These are phyloP conservation scores for Mesotaenium endlicherianum DNA, from an alignment of 139 green algal species.

Conservation along the genomic window DNA sequence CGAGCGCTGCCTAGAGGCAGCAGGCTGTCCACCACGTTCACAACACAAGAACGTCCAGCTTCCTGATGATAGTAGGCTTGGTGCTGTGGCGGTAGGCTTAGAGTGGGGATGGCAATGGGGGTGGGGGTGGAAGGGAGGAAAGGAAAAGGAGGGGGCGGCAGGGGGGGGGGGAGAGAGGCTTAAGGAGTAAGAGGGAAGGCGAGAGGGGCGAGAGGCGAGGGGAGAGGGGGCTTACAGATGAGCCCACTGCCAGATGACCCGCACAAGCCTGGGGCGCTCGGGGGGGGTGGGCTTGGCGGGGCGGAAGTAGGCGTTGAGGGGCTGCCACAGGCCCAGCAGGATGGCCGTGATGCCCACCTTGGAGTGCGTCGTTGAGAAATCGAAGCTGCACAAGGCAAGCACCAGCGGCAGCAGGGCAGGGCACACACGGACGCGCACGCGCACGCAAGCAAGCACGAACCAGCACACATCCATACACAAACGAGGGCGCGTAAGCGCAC, in stretches of 20 bases:
- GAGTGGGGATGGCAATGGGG: neutral
- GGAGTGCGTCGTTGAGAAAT: conserved; percentile 29
- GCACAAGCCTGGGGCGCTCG: neutral
- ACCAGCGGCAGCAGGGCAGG: neutral
- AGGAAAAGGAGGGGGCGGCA: neutral
- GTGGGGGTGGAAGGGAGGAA: neutral
- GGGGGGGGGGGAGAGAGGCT: neutral
- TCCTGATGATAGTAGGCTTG: neutral
- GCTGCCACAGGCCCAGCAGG: conserved; percentile 22
- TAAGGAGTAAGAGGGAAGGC: neutral
- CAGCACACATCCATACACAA: neutral
- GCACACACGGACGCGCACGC: neutral
- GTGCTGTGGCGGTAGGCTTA: neutral
- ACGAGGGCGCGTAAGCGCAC: neutral
- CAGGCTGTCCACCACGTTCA: too few relatives aligned
- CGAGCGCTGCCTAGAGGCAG: too few relatives aligned
- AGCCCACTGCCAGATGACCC: conserved; percentile 38
- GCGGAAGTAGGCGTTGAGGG: conserved; percentile 44
- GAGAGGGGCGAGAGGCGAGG: neutral
- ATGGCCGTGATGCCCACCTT: conserved; percentile 37
- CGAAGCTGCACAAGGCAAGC: conserved; percentile 14
- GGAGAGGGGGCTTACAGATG: conserved; percentile 36
- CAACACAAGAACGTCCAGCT: neutral
- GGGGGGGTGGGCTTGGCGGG: conserved; percentile 16
- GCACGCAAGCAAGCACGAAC: neutral